These are phyloP conservation scores for Boletus reticuloceps DNA, from an alignment of 768 basidiomycete genomes.

Conservation along the genomic window DNA sequence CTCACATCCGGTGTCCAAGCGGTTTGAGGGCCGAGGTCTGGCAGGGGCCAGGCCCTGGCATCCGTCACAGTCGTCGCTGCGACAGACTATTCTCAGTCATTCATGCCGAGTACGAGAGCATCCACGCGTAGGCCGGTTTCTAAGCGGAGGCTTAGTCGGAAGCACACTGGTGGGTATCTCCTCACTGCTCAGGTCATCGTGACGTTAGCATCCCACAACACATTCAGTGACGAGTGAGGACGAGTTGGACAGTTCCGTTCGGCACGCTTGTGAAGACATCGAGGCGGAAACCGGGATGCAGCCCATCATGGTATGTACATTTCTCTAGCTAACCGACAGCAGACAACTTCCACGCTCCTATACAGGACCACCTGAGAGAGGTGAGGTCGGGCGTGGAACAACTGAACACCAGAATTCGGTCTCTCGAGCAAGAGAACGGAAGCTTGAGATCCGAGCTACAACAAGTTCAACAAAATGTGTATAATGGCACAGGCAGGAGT, in stretches of 20 bases:
- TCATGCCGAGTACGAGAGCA: constrained; percentile 15
- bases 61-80: too few relatives aligned
- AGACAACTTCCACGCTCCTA: background rate
- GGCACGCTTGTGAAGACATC: background rate
- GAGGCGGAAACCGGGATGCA: background rate
- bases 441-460: constrained; percentile 3
- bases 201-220: too few relatives aligned
- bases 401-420: constrained; percentile 6
- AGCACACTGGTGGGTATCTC: background rate
- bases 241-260: background rate
- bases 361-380: constrained; percentile 5
- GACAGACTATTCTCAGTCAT: background rate
- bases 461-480: background rate
- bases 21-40: too few relatives aligned
- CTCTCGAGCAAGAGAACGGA: constrained; percentile 8
- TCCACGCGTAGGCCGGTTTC: background rate
- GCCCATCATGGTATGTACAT: constrained; percentile 9
- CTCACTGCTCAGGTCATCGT: too few relatives aligned
- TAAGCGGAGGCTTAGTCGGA: background rate
- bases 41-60: too few relatives aligned
- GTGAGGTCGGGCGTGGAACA: constrained; percentile 10
- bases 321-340: background rate
- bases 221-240: constrained; percentile 3
- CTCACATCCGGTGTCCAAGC: too few relatives aligned
- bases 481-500: background rate